Evolutionary conservation across 306 rosid species (phyloP).

Genomic region (Ochetophila trinervis): DNA sequence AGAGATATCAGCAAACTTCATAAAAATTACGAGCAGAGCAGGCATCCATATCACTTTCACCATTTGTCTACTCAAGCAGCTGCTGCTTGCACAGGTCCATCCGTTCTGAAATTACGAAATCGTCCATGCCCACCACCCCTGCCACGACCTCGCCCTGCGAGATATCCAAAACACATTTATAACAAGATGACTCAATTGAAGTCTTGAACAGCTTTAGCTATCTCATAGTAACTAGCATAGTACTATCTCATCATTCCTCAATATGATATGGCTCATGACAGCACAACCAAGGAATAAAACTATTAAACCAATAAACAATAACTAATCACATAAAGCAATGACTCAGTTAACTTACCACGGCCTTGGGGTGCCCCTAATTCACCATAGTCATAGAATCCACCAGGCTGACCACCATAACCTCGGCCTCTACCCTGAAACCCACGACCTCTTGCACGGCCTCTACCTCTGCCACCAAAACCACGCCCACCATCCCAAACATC

Average conservation of each 20-base stretch:
- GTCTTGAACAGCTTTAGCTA: too few species aligned
- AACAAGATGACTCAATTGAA: background rate
- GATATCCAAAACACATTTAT: constrained; percentile 20
- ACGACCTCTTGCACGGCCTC: constrained; percentile 67
- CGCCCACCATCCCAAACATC: constrained; percentile 77
- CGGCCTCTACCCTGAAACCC: constrained; percentile 56
- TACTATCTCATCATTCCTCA: too few species aligned
- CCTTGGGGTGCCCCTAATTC: constrained; percentile 60
- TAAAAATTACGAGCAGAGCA: constrained; percentile 38
- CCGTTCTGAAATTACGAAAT: constrained; percentile 31
- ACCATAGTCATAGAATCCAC: constrained; percentile 62
- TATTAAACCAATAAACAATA: background rate
- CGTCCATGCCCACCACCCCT: constrained; percentile 69
- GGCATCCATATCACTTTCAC: constrained; percentile 34
- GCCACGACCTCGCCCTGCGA: constrained; percentile 63
- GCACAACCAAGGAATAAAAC: background rate
- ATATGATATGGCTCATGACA: background rate
- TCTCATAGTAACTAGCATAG: too few species aligned
- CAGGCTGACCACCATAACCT: constrained; percentile 48
- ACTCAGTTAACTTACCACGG: constrained; percentile 46
- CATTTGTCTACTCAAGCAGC: constrained; percentile 48
- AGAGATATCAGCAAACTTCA: constrained; percentile 32
- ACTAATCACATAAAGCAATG: constrained; percentile 1
- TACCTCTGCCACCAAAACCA: constrained; percentile 70
- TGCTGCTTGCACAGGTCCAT: constrained; percentile 48